Evolutionary conservation across 2,329 filamentous ascomycete genomes (phyloP).

Genomic region (Alternaria conjuncta): DNA sequence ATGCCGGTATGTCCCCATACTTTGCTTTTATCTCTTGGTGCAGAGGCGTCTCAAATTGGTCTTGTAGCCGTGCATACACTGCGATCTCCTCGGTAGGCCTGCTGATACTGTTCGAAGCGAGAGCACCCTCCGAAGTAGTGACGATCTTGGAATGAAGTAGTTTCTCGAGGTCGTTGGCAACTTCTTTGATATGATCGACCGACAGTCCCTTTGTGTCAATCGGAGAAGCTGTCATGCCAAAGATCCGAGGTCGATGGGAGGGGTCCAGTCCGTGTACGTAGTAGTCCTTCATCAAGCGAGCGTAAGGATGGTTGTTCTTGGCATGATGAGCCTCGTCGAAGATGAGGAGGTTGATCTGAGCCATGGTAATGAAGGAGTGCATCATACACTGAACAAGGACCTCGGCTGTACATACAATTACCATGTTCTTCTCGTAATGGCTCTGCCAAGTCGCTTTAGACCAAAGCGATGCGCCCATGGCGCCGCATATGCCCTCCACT

Average conservation of each 20-base stretch:
- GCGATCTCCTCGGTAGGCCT: constrained; percentile 66
- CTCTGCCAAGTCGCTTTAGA: constrained; percentile 65
- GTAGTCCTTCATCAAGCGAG: constrained; percentile 85
- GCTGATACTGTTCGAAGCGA: constrained; percentile 65
- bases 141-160: constrained; percentile 83
- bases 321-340: constrained; percentile 97
- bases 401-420: constrained; percentile 91
- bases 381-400: constrained; percentile 80
- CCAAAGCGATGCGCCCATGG: constrained; percentile 68
- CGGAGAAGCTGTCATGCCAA: constrained; percentile 97
- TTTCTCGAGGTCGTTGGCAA: constrained; percentile 74
- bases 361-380: constrained; percentile 79
- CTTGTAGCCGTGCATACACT: constrained; percentile 60
- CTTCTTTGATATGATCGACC: constrained; percentile 68
- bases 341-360: constrained; percentile 84
- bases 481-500: constrained; percentile 76
- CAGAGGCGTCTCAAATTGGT: constrained; percentile 68
- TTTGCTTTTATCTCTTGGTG: constrained; percentile 62
- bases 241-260: constrained; percentile 71
- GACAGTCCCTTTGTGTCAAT: constrained; percentile 72
- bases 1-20: constrained; percentile 59
- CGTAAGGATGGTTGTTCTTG: constrained; percentile 92
- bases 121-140: constrained; percentile 69
- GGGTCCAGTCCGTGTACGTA: constrained; percentile 64
- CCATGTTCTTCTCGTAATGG: constrained; percentile 71